Percentiles rank a stretch among this genome's conserved stretches.
Evolutionary conservation across 176 grass and related monocot genomes (phyloP).

Genomic region (Puccinellia tenuiflora): DNA sequence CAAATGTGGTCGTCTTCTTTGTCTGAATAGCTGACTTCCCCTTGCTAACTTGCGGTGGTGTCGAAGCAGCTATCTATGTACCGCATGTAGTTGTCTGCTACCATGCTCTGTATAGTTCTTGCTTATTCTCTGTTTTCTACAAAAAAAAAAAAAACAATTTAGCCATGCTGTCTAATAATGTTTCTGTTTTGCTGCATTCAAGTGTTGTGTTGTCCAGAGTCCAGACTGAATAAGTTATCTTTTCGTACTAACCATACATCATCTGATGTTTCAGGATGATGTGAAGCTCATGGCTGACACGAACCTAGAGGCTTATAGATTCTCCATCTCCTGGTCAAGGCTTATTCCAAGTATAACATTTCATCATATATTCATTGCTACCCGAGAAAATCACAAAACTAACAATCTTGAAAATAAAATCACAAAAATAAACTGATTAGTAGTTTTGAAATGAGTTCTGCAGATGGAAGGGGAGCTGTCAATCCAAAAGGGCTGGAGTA

Average conservation of each 20-base stretch:
- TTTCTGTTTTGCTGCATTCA: neutral
- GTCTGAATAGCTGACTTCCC: neutral
- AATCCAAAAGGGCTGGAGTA: conserved; percentile 61
- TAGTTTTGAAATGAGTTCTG: neutral
- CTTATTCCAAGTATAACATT: conserved; percentile 46
- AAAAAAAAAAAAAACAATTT: neutral
- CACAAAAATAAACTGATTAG: neutral
- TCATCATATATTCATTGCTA: neutral
- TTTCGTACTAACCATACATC: neutral
- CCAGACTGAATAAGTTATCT: neutral
- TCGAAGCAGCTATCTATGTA: no score
- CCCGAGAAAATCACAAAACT: neutral
- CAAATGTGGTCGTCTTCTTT: neutral
- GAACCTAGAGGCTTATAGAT: conserved; percentile 61
- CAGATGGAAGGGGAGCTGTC: conserved; percentile 62
- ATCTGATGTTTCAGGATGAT: conserved; percentile 52
- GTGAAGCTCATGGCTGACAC: conserved; percentile 47
- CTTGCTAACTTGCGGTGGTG: neutral
- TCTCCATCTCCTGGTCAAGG: conserved; percentile 83
- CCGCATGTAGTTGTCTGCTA: neutral
- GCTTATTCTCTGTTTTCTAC: neutral
- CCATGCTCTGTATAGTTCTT: neutral
- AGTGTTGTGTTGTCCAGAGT: neutral
- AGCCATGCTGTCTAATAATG: neutral
- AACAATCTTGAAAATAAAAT: no score